phyloP scores from a whole-genome alignment of 2,329 filamentous ascomycete species.

The Xenoacremonium recifei region DNA sequence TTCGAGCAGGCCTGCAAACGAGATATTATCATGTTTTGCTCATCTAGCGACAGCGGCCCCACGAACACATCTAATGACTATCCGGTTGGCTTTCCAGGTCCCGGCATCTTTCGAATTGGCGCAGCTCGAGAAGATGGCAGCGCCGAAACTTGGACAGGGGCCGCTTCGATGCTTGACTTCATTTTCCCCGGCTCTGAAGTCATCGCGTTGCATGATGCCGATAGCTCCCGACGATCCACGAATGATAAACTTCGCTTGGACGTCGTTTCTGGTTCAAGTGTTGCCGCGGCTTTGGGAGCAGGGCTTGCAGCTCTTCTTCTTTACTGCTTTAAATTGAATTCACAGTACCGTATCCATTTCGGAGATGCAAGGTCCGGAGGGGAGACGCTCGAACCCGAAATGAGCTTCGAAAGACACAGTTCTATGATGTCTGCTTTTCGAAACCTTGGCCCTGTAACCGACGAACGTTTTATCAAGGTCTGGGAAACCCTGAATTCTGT shows the following conservation, averaged over 20 bases:
- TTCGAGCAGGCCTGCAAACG: neutral
- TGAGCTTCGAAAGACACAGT: neutral
- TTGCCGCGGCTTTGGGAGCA: conserved; percentile 28
- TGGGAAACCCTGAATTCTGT: too few relatives aligned
- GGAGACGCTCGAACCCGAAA: neutral
- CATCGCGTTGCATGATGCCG: neutral
- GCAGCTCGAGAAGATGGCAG: conserved; percentile 9
- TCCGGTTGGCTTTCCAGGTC: neutral
- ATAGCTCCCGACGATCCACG: neutral
- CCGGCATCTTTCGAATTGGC: conserved; percentile 8
- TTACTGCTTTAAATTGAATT: conserved; percentile 20
- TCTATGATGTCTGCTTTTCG: neutral
- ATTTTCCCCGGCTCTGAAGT: conserved; percentile 9
- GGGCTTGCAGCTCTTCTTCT: conserved; percentile 29
- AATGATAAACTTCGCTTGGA: conserved; percentile 2
- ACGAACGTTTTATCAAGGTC: neutral
- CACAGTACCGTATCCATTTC: conserved; percentile 1
- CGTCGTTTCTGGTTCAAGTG: conserved; percentile 16
- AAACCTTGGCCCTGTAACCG: neutral
- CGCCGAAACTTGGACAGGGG: neutral
- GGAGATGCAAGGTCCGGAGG: neutral
- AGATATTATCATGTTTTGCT: conserved; percentile 13
- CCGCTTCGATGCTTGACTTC: neutral
- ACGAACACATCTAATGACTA: conserved; percentile 1
- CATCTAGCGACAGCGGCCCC: conserved; percentile 2